phyloP scores from a whole-genome alignment of 495 filamentous ascomycete species.

The Neurospora sp. region DNA sequence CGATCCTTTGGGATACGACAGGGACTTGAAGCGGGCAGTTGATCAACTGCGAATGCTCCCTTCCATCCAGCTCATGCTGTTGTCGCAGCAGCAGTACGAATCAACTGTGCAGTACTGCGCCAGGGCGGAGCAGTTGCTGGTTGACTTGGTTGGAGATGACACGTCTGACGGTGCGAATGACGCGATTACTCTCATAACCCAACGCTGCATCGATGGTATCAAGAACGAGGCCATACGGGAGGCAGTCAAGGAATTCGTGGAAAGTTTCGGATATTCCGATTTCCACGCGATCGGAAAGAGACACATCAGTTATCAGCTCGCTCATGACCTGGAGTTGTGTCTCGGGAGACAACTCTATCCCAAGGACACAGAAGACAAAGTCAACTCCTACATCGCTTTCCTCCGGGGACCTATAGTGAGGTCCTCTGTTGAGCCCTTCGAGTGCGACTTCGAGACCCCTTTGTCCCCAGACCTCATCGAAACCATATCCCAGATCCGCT shows the following conservation, averaged over 20 bases:
- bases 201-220: constrained; percentile 39
- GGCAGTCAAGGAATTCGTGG: constrained; percentile 26
- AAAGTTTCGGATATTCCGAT: constrained; percentile 2
- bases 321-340: constrained; percentile 35
- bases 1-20: constrained; percentile 36
- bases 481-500: constrained; percentile 24
- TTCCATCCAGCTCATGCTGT: constrained; percentile 35
- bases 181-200: constrained; percentile 13
- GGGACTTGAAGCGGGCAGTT: constrained; percentile 29
- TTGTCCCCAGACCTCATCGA: constrained; percentile 7
- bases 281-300: constrained; percentile 26
- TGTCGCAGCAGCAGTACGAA: constrained; percentile 38
- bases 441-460: constrained; percentile 18
- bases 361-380: constrained; percentile 13
- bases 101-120: constrained; percentile 31
- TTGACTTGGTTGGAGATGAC: constrained; percentile 21
- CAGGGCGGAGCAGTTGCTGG: constrained; percentile 28
- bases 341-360: constrained; percentile 32
- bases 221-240: constrained; percentile 23
- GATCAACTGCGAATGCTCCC: constrained; percentile 37
- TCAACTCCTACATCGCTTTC: constrained; percentile 33
- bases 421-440: not conserved
- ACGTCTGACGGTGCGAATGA: constrained; percentile 8
- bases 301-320: constrained; percentile 40
- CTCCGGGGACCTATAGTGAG: constrained; percentile 11